Base-by-base conservation (phyloP, 2,329 filamentous ascomycete species). In the Calonectria pauciramosa region DNA sequence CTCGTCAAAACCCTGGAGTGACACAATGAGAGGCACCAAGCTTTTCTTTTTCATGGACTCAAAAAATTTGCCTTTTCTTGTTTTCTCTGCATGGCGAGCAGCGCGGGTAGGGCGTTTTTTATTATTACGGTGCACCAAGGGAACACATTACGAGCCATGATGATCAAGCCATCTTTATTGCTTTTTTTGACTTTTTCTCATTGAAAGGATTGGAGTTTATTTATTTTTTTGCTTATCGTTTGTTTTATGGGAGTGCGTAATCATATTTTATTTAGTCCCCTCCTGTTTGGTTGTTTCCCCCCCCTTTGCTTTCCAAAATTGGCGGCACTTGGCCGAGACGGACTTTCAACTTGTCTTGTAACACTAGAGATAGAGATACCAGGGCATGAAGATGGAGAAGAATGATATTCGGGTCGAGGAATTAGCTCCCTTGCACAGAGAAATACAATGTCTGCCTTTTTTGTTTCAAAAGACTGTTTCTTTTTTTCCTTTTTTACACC, bases 361-460 rank as follows among this genome's bases (percentile, higher is more conserved):
- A 73, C 71, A 81, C 67, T 81, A 81, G 80, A 81, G 74, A 81
- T 81, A 80, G 78, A 81, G 71, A 81, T 81, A 80, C 76, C 75
- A 80, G 68, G 52, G 69, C 72, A 75, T 44, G 63, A 47, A 63
- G 73, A 54, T 76, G 77, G 73, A 77, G 72, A 69, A 67, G 70
- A 32, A 70, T 64, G 41, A 10, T 36, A 41, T 41, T 47, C 72
- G 75, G 49, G 72, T 70, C 74, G 70, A 63, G 47, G 34, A 52
- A 64, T 30, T 66, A 71, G 68, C 52, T 60, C 52, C 52, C 52
- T 52, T 71, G 47, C 44, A 69, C 68, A 63, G 59, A 49, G 69
- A 67, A 74, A 74, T 71, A 74, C 72, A 74, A 64, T 34, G 56
- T 67, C 60, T 70, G 32, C 51, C 65, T 14, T 41, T 66, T 69